A percentile compares a stretch with the other conserved stretches of the same genome.
These are phyloP conservation scores for Alternaria angustiovoidea DNA, from an alignment of 2,329 filamentous ascomycete genomes.

Conservation along the genomic window DNA sequence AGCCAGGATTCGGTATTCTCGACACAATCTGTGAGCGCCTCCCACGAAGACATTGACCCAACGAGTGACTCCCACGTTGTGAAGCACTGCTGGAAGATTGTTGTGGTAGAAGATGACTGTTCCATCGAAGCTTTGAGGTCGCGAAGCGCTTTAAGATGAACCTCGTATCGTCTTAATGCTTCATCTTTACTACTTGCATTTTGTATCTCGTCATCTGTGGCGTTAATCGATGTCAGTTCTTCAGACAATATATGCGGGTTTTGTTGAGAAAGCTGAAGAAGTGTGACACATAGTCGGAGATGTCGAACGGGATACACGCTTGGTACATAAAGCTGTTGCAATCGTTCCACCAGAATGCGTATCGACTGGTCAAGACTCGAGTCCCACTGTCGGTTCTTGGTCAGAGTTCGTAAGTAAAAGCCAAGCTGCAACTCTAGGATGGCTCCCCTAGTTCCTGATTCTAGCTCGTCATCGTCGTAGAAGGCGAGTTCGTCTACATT, in stretches of 20 bases:
- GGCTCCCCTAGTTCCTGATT: constrained; percentile 42
- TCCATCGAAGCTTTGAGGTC: constrained; percentile 55
- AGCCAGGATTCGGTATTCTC: constrained; percentile 61
- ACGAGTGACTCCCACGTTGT: constrained; percentile 51
- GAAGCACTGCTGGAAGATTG: constrained; percentile 44
- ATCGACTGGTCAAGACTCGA: constrained; percentile 37
- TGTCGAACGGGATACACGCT: constrained; percentile 44
- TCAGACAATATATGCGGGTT: constrained; percentile 65
- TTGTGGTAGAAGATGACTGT: constrained; percentile 36
- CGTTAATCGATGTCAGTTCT: constrained; percentile 7
- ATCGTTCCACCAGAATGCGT: constrained; percentile 23
- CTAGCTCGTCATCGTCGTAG: constrained; percentile 47
- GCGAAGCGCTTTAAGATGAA: constrained; percentile 48
- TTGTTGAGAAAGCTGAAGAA: constrained; percentile 58
- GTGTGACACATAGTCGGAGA: constrained; percentile 32
- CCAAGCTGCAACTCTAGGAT: constrained; percentile 56
- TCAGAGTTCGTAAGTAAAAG: constrained; percentile 39
- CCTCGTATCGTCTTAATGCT: constrained; percentile 42
- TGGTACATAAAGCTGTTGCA: constrained; percentile 41
- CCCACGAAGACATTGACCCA: constrained; percentile 41
- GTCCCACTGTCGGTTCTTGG: constrained; percentile 43
- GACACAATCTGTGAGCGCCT: constrained; percentile 55
- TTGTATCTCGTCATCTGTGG: neutral
- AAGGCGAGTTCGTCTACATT: constrained; percentile 59
- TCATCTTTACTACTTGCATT: constrained; percentile 37